These are phyloP conservation scores for Hibiscus tridactylites DNA, from an alignment of 345 rosid genomes.

Conservation along the genomic window DNA sequence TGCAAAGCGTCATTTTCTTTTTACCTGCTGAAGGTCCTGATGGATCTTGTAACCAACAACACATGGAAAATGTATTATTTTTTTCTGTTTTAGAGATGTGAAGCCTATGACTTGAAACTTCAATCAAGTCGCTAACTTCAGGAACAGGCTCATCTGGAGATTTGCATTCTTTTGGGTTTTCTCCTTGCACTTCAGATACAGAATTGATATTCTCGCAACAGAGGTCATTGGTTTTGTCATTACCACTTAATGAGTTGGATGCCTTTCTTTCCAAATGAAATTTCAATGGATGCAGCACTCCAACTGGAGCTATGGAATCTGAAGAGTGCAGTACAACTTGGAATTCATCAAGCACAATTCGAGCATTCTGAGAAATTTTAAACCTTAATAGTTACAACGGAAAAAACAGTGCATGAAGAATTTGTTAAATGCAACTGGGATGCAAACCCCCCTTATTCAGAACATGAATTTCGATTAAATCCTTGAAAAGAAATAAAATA, in stretches of 20 bases:
- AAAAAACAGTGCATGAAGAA: slow-evolving; percentile 1
- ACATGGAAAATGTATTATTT: slow-evolving; percentile 51
- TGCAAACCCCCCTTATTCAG: not conserved
- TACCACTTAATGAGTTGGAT: slow-evolving; percentile 12
- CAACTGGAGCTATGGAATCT: slow-evolving; percentile 89
- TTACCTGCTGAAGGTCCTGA: slow-evolving; percentile 52
- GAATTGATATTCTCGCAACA: slow-evolving; percentile 27
- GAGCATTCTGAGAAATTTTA: slow-evolving; percentile 49
- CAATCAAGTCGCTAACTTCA: slow-evolving; percentile 28
- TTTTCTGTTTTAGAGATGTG: slow-evolving; percentile 44
- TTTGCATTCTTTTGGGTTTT: slow-evolving; percentile 26
- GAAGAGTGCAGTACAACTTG: slow-evolving; percentile 71
- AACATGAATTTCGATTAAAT: not conserved
- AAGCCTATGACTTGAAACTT: slow-evolving; percentile 32
- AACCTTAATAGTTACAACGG: slow-evolving; percentile 9
- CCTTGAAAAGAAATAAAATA: not conserved
- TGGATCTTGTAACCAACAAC: slow-evolving; percentile 73
- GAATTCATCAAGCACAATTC: slow-evolving; percentile 78
- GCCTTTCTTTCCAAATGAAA: slow-evolving; percentile 72
- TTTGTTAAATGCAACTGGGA: not conserved
- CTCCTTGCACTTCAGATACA: slow-evolving; percentile 63
- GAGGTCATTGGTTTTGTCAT: slow-evolving; percentile 13
- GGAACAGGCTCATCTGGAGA: slow-evolving; percentile 20
- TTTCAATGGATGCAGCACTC: slow-evolving; percentile 67
- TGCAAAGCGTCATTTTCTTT: not conserved